phyloP scores from a whole-genome alignment of 495 filamentous ascomycete genomes.

The Tuber umbilicatum region DNA sequence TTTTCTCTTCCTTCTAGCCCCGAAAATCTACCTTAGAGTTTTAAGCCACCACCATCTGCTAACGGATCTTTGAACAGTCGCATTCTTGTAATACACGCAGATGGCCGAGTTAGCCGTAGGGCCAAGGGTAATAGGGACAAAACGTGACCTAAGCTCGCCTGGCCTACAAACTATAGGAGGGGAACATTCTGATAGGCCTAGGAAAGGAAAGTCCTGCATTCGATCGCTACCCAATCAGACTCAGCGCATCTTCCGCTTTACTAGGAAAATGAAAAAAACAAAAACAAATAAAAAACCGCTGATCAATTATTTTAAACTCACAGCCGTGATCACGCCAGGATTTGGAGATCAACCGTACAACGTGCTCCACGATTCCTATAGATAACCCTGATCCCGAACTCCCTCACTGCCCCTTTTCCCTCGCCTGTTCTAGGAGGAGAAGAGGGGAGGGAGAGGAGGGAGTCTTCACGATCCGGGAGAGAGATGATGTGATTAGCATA shows the following conservation, averaged over 20 bases:
- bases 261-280: background rate
- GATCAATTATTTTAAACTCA: background rate
- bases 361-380: background rate
- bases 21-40: background rate
- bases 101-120: background rate
- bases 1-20: background rate
- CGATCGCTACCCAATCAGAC: background rate
- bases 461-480: background rate
- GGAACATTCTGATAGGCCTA: background rate
- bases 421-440: background rate
- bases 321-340: background rate
- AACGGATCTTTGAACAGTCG: background rate
- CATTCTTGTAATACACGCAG: background rate
- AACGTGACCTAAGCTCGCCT: background rate
- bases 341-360: background rate
- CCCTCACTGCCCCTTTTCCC: background rate
- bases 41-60: background rate
- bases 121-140: background rate
- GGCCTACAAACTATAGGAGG: background rate
- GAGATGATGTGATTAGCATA: background rate
- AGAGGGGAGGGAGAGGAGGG: background rate
- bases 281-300: background rate
- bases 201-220: background rate
- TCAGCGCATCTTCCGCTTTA: background rate
- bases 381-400: background rate